Percentiles rank a stretch among this genome's conserved stretches.
Evolutionary conservation across 371 early-diverging fungal genomes (phyloP).

Genomic region (Mucor irregularis): DNA sequence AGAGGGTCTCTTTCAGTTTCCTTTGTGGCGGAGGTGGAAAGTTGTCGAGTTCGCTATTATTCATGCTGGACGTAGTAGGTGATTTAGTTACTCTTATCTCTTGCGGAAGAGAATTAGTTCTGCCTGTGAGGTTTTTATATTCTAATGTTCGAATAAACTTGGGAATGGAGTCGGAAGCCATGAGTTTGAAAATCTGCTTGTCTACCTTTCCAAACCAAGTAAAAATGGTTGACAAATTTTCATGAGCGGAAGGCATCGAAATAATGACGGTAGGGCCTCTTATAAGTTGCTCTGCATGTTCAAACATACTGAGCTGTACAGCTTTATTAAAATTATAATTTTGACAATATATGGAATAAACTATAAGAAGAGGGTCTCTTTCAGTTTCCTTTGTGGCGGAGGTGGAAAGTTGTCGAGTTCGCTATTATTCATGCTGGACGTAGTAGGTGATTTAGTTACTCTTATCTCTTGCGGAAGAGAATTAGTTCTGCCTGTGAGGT

Average conservation of each 20-base stretch:
- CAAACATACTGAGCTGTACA: too few species aligned
- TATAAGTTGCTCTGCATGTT: too few species aligned
- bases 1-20: conserved; percentile 6
- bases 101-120: neutral
- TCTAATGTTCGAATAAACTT: conserved; percentile 59
- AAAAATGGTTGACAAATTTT: conserved; percentile 21
- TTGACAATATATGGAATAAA: too few species aligned
- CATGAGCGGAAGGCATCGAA: neutral
- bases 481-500: neutral
- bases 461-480: neutral
- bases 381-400: conserved; percentile 18
- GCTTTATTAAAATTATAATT: too few species aligned
- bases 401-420: conserved; percentile 17
- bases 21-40: conserved; percentile 23
- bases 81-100: too few species aligned
- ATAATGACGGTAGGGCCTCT: conserved; percentile 11
- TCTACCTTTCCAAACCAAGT: conserved; percentile 56
- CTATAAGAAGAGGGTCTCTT: conserved; percentile 5
- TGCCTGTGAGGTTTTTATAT: conserved; percentile 30
- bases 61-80: neutral
- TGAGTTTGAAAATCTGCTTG: conserved; percentile 57
- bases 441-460: neutral
- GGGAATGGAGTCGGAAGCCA: conserved; percentile 65
- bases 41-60: conserved; percentile 2
- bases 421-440: neutral